Evolutionary conservation across 2,329 filamentous ascomycete genomes (phyloP).

Genomic region (Ascochyta pisi): DNA sequence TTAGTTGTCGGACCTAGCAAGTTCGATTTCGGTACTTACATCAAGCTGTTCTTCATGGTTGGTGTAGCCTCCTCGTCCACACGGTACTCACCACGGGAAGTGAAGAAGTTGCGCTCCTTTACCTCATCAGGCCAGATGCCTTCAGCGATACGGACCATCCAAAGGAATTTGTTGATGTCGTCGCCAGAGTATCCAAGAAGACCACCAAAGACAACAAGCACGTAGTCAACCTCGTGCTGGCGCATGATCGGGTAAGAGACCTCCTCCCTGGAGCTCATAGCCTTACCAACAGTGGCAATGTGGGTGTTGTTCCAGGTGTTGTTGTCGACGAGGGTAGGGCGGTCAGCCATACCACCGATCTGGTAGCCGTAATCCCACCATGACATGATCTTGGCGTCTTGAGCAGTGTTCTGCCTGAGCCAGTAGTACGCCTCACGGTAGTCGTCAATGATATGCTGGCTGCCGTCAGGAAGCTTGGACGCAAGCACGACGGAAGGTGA

Average conservation of each 20-base stretch:
- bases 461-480: conserved; percentile 89
- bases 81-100: conserved; percentile 88
- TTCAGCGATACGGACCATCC: conserved; percentile 99
- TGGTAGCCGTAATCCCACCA: conserved; percentile 99
- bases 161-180: conserved; percentile 99
- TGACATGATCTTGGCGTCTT: conserved; percentile 98
- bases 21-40: conserved; percentile 66
- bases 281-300: conserved; percentile 98
- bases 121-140: conserved; percentile 99
- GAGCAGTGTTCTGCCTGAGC: conserved; percentile 94
- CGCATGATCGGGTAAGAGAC: conserved; percentile 99
- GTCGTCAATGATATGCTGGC: conserved; percentile 98
- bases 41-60: conserved; percentile 98
- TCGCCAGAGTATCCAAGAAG: conserved; percentile 97
- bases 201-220: conserved; percentile 96
- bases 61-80: conserved; percentile 93
- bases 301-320: conserved; percentile 99
- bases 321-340: conserved; percentile 96
- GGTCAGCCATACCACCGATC: conserved; percentile 98
- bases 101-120: conserved; percentile 97
- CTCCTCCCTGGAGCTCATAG: conserved; percentile 96
- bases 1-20: conserved; percentile 29
- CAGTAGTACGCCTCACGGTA: conserved; percentile 99
- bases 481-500: conserved; percentile 96
- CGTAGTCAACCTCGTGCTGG: conserved; percentile 98